phyloP scores from a whole-genome alignment of 208 protist genomes.

The Endotrypanum monterogeii region DNA sequence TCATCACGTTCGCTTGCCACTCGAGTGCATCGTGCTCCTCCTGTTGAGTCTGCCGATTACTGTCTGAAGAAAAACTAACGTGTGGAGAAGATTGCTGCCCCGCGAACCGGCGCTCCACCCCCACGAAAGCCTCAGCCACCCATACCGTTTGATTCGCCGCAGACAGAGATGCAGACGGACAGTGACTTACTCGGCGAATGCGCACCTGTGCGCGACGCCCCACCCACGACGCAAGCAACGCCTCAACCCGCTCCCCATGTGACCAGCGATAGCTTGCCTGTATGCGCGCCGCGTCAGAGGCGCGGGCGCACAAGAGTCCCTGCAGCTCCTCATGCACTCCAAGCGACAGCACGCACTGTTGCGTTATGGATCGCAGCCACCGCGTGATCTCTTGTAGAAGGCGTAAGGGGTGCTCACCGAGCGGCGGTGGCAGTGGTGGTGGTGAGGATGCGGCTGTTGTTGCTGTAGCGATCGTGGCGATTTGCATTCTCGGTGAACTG shows the following conservation, averaged over 20 bases:
- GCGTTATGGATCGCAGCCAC: slow-evolving; percentile 10
- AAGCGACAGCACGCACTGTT: slow-evolving; percentile 14
- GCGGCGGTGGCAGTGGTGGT: too few relatives aligned
- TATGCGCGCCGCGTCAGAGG: slow-evolving; percentile 1
- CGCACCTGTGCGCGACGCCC: slow-evolving; percentile 15
- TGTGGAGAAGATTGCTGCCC: not conserved
- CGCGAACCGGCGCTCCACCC: not conserved
- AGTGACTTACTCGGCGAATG: not conserved
- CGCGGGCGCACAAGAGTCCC: slow-evolving; percentile 14
- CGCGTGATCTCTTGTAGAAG: slow-evolving; percentile 7
- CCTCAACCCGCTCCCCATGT: slow-evolving; percentile 7
- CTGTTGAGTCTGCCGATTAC: not conserved
- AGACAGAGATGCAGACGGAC: not conserved
- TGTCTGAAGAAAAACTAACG: not conserved
- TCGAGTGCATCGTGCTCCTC: not conserved
- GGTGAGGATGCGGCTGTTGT: too few relatives aligned
- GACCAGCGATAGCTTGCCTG: slow-evolving; percentile 4
- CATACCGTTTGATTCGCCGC: not conserved
- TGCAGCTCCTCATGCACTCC: slow-evolving; percentile 7
- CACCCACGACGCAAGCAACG: slow-evolving; percentile 17
- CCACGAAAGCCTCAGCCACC: slow-evolving; percentile 19
- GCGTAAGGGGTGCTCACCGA: not conserved
- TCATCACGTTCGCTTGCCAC: not conserved
- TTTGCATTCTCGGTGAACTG: not conserved
- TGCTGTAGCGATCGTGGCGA: not conserved